These are phyloP conservation scores for Eutrema yunnanense DNA, from an alignment of 345 rosid species.

Conservation along the genomic window DNA sequence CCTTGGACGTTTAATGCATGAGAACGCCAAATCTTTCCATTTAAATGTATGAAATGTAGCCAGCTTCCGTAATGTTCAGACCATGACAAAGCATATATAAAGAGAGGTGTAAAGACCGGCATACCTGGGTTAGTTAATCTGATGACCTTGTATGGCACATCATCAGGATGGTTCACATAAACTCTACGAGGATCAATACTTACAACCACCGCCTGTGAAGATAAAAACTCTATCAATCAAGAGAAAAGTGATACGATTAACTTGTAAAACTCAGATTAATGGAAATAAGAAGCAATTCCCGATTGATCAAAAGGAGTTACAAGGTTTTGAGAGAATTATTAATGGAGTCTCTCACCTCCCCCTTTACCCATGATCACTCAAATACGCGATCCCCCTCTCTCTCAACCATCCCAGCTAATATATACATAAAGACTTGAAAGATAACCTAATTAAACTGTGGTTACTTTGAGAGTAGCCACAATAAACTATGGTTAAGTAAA, in stretches of 20 bases:
- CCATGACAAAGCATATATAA: background rate
- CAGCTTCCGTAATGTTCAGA: background rate
- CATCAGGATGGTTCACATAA: slow-evolving; percentile 58
- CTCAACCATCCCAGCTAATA: no score
- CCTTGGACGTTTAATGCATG: background rate
- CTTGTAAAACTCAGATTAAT: no score
- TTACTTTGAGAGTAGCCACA: no score
- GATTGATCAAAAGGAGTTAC: no score
- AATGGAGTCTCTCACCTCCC: no score
- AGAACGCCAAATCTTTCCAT: background rate
- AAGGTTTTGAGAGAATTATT: no score
- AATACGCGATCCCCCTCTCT: no score
- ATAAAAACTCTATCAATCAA: background rate
- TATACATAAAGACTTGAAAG: no score
- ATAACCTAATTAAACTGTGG: no score
- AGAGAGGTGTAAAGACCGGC: background rate
- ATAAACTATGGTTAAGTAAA: no score
- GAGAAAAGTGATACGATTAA: background rate
- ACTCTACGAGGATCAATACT: slow-evolving; percentile 97
- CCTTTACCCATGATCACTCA: no score
- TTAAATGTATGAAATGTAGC: background rate
- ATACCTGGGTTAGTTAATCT: slow-evolving; percentile 68
- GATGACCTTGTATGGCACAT: slow-evolving; percentile 64
- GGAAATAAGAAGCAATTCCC: no score
- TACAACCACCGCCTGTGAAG: slow-evolving; percentile 90